A percentile compares a stretch with the other conserved stretches of the same genome.
phyloP scores from a whole-genome alignment of 192 early-diverging fungal species.

The Coemansia biformis region DNA sequence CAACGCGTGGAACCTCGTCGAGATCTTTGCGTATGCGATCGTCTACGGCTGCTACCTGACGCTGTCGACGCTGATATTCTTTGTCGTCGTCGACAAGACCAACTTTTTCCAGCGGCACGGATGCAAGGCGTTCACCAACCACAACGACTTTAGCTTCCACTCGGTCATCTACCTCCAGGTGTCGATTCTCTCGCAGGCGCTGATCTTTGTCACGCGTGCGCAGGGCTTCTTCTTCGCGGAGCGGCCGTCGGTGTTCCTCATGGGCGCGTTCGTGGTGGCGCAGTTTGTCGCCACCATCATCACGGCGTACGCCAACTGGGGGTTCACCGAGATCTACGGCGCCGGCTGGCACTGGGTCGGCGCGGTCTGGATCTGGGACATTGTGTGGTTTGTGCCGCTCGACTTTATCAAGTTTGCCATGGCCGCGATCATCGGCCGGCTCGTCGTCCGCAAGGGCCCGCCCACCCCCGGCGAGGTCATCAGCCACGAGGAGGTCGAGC shows the following conservation, averaged over 20 bases:
- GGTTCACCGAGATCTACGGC: slow-evolving; percentile 65
- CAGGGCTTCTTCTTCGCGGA: slow-evolving; percentile 73
- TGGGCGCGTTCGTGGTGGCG: slow-evolving; percentile 61
- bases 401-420: slow-evolving; percentile 76
- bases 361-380: slow-evolving; percentile 74
- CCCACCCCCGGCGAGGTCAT: slow-evolving; percentile 27
- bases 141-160: slow-evolving; percentile 64
- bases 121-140: slow-evolving; percentile 45
- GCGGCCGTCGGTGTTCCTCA: slow-evolving; percentile 64
- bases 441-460: slow-evolving; percentile 20
- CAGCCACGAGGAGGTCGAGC: slow-evolving; percentile 41
- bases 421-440: slow-evolving; percentile 57
- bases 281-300: slow-evolving; percentile 75
- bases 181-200: slow-evolving; percentile 69
- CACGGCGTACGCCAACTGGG: slow-evolving; percentile 77
- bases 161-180: slow-evolving; percentile 78
- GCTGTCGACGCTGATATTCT: slow-evolving; percentile 72
- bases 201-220: slow-evolving; percentile 74
- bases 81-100: slow-evolving; percentile 58
- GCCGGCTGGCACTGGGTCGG: slow-evolving; percentile 73
- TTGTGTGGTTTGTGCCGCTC: slow-evolving; percentile 71
- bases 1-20: slow-evolving; percentile 83
- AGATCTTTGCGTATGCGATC: slow-evolving; percentile 83
- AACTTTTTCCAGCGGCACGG: slow-evolving; percentile 64
- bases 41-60: slow-evolving; percentile 80